These are phyloP conservation scores for Silene noctiflora DNA, from an alignment of 179 eudicot species.

Conservation along the genomic window DNA sequence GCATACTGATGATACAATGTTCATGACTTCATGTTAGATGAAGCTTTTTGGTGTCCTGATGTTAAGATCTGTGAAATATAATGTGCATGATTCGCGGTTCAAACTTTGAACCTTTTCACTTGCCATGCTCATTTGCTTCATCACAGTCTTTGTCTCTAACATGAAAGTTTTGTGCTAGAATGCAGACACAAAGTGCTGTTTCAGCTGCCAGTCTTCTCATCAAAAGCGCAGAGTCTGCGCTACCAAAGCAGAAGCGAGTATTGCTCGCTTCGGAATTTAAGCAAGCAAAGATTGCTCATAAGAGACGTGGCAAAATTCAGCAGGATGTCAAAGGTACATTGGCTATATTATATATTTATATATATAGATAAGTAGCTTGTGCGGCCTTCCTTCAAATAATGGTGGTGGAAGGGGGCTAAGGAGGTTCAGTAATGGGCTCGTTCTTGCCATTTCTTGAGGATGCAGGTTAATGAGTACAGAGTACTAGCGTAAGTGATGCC, in stretches of 20 bases:
- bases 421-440: background rate
- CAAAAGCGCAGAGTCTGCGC: conserved; percentile 62
- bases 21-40: background rate
- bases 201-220: conserved; percentile 66
- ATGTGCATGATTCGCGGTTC: background rate
- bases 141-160: conserved; percentile 10
- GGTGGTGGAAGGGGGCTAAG: background rate
- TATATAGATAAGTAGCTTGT: background rate
- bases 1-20: background rate
- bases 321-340: conserved; percentile 50
- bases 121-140: background rate
- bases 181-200: conserved; percentile 67
- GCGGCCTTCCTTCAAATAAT: background rate
- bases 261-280: conserved; percentile 62
- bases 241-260: conserved; percentile 82
- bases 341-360: background rate
- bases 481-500: too few species aligned
- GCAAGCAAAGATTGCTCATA: conserved; percentile 72
- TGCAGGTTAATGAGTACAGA: too few species aligned
- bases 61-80: background rate
- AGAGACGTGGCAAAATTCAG: conserved; percentile 50
- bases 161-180: conserved; percentile 40
- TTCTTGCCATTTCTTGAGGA: too few species aligned
- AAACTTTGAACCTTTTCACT: background rate
- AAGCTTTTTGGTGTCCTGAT: background rate